A percentile compares a stretch with the other conserved stretches of the same genome.
These are phyloP conservation scores for Cladosporium sp. DNA, from an alignment of 2,329 filamentous ascomycete species.

Conservation along the genomic window DNA sequence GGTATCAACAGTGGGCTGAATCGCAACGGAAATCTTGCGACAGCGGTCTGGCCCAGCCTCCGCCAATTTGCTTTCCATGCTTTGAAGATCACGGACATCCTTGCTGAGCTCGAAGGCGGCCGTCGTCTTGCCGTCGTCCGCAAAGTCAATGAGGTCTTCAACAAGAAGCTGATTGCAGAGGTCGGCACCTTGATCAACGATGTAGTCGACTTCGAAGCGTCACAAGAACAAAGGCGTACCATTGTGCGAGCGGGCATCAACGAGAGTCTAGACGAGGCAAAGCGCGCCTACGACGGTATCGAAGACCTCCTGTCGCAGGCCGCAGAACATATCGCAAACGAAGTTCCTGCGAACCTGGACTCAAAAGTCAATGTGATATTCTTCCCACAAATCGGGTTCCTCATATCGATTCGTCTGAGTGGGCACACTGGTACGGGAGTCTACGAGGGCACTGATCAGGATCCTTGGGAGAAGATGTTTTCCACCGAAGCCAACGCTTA, in stretches of 20 bases:
- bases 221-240: slow-evolving; percentile 68
- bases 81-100: slow-evolving; percentile 66
- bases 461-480: slow-evolving; percentile 77
- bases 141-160: slow-evolving; percentile 62
- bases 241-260: slow-evolving; percentile 73
- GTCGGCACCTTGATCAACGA: slow-evolving; percentile 71
- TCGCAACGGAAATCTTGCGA: slow-evolving; percentile 62
- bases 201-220: slow-evolving; percentile 78
- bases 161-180: slow-evolving; percentile 59
- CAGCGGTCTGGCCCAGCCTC: slow-evolving; percentile 65
- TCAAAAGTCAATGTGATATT: slow-evolving; percentile 74
- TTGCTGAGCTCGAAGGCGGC: slow-evolving; percentile 59
- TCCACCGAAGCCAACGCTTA: slow-evolving; percentile 67
- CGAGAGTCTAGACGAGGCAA: slow-evolving; percentile 72
- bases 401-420: slow-evolving; percentile 71
- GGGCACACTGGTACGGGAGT: slow-evolving; percentile 57
- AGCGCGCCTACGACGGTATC: slow-evolving; percentile 74
- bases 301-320: slow-evolving; percentile 70
- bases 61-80: slow-evolving; percentile 70
- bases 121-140: slow-evolving; percentile 54
- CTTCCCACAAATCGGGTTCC: slow-evolving; percentile 87
- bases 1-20: slow-evolving; percentile 63
- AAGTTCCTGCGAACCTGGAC: slow-evolving; percentile 60
- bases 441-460: slow-evolving; percentile 62
- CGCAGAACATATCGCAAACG: slow-evolving; percentile 61